phyloP scores from a whole-genome alignment of 1,139 yeast genomes.

The Magnusiomyces sp. region DNA sequence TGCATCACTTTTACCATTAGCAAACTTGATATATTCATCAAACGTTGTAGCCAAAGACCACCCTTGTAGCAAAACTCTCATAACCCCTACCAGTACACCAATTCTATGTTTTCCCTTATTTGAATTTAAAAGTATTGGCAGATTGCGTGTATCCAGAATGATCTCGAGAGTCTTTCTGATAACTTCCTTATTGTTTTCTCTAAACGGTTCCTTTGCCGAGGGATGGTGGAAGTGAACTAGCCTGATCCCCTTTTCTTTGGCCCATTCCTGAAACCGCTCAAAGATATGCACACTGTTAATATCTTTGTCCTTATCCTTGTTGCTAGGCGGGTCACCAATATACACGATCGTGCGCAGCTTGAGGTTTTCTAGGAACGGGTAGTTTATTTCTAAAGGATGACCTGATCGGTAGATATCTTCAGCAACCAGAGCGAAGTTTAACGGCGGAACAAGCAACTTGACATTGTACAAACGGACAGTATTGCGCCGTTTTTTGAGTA shows the following conservation, averaged over 20 bases:
- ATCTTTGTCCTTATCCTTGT: conserved; percentile 43
- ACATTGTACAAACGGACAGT: conserved; percentile 1
- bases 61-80: conserved; percentile 78
- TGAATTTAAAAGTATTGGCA: conserved; percentile 83
- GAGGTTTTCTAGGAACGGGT: conserved; percentile 61
- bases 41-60: conserved; percentile 92
- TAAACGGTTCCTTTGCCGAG: conserved; percentile 68
- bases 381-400: conserved; percentile 83
- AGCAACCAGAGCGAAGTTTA: conserved; percentile 82
- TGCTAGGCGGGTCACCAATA: conserved; percentile 46
- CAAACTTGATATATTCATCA: conserved; percentile 88
- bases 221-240: conserved; percentile 59
- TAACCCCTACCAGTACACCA: conserved; percentile 82
- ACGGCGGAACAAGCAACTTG: conserved; percentile 63
- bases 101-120: conserved; percentile 94
- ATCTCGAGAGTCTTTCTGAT: conserved; percentile 55
- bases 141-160: conserved; percentile 60
- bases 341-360: conserved; percentile 69
- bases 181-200: conserved; percentile 47
- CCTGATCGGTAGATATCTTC: conserved; percentile 86
- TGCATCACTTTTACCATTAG: conserved; percentile 86
- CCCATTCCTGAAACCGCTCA: conserved; percentile 57
- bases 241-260: conserved; percentile 45
- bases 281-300: conserved; percentile 3
- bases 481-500: background rate